Percentiles rank a stretch among this genome's conserved stretches.
Evolutionary conservation across 73 alveolate species (phyloP).

Genomic region (Tetrahymena elliotti): DNA sequence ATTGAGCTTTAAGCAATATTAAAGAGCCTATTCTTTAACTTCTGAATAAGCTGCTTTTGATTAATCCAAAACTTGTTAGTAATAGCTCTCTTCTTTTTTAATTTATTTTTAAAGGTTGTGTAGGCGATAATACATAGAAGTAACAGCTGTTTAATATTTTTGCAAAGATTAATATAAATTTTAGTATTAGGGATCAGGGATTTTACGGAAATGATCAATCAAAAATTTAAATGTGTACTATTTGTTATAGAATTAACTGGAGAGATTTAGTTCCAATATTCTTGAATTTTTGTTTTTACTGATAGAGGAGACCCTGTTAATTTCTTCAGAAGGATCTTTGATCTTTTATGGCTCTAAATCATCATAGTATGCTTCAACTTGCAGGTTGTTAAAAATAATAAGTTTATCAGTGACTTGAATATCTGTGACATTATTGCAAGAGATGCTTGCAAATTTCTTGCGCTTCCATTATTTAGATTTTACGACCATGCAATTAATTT

Average conservation of each 20-base stretch:
- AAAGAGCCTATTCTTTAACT: not conserved
- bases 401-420: not conserved
- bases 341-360: not conserved
- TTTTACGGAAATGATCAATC: not conserved
- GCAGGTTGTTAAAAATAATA: not conserved
- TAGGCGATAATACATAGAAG: not conserved
- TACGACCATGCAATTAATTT: not conserved
- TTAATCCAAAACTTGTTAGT: not conserved
- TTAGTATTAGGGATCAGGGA: not conserved
- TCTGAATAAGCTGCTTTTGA: not conserved
- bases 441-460: not conserved
- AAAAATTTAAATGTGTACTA: not conserved
- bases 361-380: not conserved
- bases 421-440: not conserved
- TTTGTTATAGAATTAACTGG: not conserved
- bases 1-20: not conserved
- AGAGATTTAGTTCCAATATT: not conserved
- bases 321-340: not conserved
- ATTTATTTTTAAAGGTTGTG: not conserved
- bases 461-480: not conserved
- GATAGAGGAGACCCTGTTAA: not conserved
- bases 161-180: not conserved
- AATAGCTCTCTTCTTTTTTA: not conserved
- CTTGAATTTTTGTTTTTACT: not conserved
- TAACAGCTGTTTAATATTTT: not conserved